phyloP scores from a whole-genome alignment of 2,329 filamentous ascomycete species.

The Ceratocystis ficicola region DNA sequence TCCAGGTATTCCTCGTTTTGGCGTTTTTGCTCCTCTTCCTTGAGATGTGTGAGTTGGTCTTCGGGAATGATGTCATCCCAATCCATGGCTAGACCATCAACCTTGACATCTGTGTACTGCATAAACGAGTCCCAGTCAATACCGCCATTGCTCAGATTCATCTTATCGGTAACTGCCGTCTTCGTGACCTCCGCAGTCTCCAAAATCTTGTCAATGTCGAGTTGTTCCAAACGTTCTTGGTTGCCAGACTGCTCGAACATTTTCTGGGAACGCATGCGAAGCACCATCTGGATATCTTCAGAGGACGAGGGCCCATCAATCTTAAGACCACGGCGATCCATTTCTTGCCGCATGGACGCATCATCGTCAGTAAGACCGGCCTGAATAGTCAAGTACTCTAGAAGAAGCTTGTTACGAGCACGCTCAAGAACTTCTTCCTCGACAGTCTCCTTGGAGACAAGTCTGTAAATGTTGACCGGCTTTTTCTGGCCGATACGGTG shows the following conservation, averaged over 20 bases:
- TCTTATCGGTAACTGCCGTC: conserved; percentile 86
- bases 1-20: conserved; percentile 73
- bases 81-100: conserved; percentile 65
- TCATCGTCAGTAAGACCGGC: conserved; percentile 93
- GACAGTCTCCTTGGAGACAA: conserved; percentile 96
- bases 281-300: conserved; percentile 88
- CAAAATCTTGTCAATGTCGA: conserved; percentile 93
- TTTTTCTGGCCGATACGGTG: conserved; percentile 96
- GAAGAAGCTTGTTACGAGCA: conserved; percentile 89
- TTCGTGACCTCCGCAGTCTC: conserved; percentile 96
- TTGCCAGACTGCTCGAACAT: conserved; percentile 98
- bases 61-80: conserved; percentile 99
- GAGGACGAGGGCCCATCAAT: conserved; percentile 75
- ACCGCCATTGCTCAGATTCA: conserved; percentile 79
- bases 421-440: conserved; percentile 96
- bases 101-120: conserved; percentile 95
- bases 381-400: conserved; percentile 96
- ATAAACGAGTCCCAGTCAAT: conserved; percentile 84
- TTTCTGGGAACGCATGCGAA: conserved; percentile 96
- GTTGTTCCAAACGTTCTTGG: conserved; percentile 88
- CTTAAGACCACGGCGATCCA: conserved; percentile 63
- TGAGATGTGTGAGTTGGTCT: conserved; percentile 79
- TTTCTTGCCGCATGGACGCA: conserved; percentile 61
- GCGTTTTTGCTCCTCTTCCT: conserved; percentile 74
- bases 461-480: conserved; percentile 88